A percentile compares a stretch with the other conserved stretches of the same genome.
These are phyloP conservation scores for Senecio squalidus DNA, from an alignment of 140 eudicot genomes.

Conservation along the genomic window DNA sequence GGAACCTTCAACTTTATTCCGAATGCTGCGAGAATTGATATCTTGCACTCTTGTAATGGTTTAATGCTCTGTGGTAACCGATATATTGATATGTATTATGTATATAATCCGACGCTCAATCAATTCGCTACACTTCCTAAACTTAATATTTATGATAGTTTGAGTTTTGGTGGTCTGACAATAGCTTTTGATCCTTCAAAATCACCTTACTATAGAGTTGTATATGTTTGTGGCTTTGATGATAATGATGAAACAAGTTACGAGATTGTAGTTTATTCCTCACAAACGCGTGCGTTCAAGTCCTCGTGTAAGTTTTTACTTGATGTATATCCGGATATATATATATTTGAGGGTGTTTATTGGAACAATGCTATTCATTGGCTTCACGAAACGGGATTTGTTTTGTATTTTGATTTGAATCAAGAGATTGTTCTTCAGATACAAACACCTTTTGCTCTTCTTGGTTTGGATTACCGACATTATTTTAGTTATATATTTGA, in stretches of 20 bases:
- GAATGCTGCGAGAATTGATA: not conserved
- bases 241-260: not conserved
- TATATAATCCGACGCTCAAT: slow-evolving; percentile 16
- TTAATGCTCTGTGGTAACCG: not conserved
- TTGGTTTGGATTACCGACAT: not conserved
- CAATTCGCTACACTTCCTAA: slow-evolving; percentile 1
- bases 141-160: not conserved
- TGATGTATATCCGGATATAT: not conserved
- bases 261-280: slow-evolving; percentile 9
- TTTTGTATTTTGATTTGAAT: slow-evolving; percentile 2
- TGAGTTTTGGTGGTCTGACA: not conserved
- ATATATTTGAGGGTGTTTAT: slow-evolving; percentile 4
- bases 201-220: not conserved
- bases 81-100: not conserved
- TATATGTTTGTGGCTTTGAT: not conserved
- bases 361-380: slow-evolving; percentile 12
- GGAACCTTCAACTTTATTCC: not conserved
- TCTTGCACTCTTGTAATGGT: slow-evolving; percentile 14
- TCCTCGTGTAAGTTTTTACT: not conserved
- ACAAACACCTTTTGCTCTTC: not conserved
- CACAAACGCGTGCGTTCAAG: not conserved
- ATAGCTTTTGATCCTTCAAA: slow-evolving; percentile 18
- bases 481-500: slow-evolving; percentile 1
- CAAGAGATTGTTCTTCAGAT: not conserved
- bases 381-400: not conserved